A percentile compares a stretch with the other conserved stretches of the same genome.
Evolutionary conservation across 2,329 filamentous ascomycete species (phyloP).

Genomic region (Sarocladiaceae sp.): DNA sequence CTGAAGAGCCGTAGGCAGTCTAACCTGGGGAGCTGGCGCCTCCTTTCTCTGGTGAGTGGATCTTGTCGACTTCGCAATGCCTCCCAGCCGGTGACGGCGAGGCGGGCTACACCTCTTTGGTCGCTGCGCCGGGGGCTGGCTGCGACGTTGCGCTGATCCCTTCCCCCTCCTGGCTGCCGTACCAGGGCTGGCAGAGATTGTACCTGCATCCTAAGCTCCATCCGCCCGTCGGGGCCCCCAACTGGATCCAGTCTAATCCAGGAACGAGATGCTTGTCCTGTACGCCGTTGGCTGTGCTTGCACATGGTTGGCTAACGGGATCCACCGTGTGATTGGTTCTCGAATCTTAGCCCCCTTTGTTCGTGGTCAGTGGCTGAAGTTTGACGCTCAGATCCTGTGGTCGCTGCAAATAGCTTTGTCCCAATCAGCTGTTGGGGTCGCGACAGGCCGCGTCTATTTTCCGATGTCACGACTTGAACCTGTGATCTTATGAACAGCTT

Average conservation of each 20-base stretch:
- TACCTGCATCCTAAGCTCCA: slow-evolving; percentile 9
- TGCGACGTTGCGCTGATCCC: slow-evolving; percentile 8
- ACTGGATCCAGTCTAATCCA: slow-evolving; percentile 5
- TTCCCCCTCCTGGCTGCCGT: not conserved
- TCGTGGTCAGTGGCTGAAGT: slow-evolving; percentile 5
- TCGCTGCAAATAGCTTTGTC: not conserved
- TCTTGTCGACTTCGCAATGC: slow-evolving; percentile 3
- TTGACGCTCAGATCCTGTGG: slow-evolving; percentile 1
- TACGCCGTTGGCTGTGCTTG: not conserved
- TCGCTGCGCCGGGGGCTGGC: not conserved
- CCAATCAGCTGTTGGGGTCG: too few relatives aligned
- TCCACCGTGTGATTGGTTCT: slow-evolving; percentile 1
- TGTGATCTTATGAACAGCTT: too few relatives aligned
- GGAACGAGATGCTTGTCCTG: slow-evolving; percentile 9
- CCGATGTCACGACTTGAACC: too few relatives aligned
- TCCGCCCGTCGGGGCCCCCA: not conserved
- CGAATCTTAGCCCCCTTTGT: slow-evolving; percentile 1
- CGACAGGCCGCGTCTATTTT: too few relatives aligned
- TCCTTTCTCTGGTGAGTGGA: slow-evolving; percentile 8
- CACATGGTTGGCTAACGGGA: not conserved
- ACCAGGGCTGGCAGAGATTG: slow-evolving; percentile 8
- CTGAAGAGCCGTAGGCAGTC: not conserved
- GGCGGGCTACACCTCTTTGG: slow-evolving; percentile 8
- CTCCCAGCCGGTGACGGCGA: slow-evolving; percentile 3
- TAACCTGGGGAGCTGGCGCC: slow-evolving; percentile 1